A percentile compares a stretch with the other conserved stretches of the same genome.
These are phyloP conservation scores for Seminavis robusta DNA, from an alignment of 108 stramenopile species.

Conservation along the genomic window DNA sequence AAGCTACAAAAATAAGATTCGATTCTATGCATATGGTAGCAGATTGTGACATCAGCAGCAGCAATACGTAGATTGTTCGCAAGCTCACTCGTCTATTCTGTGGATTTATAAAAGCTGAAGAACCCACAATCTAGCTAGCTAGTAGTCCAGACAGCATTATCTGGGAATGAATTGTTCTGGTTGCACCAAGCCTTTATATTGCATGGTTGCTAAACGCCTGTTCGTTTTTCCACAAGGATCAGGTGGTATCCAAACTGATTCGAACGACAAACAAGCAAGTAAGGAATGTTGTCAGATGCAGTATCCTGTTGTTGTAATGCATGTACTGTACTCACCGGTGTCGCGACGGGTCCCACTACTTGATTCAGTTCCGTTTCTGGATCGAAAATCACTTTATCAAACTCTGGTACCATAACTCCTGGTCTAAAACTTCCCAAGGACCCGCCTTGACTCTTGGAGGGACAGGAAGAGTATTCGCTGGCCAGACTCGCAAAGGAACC, in stretches of 20 bases:
- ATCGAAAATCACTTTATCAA: conserved; percentile 72
- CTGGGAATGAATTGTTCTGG: no score
- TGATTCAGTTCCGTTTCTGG: conserved; percentile 53
- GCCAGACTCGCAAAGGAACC: conserved; percentile 45
- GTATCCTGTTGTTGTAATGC: background rate
- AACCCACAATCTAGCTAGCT: no score
- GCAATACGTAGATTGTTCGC: no score
- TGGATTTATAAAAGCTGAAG: no score
- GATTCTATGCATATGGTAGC: no score
- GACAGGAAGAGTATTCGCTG: conserved; percentile 61
- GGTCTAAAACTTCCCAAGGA: conserved; percentile 67
- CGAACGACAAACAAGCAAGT: background rate
- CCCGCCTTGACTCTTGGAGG: conserved; percentile 56
- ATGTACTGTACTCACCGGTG: background rate
- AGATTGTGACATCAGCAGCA: no score
- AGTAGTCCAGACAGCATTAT: no score
- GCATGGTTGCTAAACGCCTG: conserved; percentile 66
- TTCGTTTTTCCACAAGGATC: conserved; percentile 74
- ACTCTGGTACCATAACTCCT: conserved; percentile 81
- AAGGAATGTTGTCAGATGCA: conserved; percentile 9
- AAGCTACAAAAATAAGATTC: no score
- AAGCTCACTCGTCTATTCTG: no score
- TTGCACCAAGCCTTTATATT: no score
- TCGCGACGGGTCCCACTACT: conserved; percentile 54
- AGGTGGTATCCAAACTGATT: conserved; percentile 69